A percentile compares a stretch with the other conserved stretches of the same genome.
These are phyloP conservation scores for Herpomyces periplanetae DNA, from an alignment of 2,329 filamentous ascomycete species.

Conservation along the genomic window DNA sequence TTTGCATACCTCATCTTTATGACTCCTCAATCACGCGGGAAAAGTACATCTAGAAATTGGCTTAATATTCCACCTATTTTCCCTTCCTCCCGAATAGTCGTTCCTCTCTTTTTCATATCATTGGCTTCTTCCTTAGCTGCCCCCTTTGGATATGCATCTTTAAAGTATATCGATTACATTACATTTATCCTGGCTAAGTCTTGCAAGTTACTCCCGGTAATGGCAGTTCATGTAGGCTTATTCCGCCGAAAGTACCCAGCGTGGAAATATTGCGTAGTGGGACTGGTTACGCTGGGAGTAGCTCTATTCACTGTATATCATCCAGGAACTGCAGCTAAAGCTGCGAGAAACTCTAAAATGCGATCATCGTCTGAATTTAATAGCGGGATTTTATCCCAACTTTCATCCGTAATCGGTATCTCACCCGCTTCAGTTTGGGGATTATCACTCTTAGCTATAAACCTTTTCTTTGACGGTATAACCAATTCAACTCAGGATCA, in stretches of 20 bases:
- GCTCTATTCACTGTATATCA: constrained; percentile 75
- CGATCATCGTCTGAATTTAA: constrained; percentile 7
- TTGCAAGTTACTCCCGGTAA: constrained; percentile 94
- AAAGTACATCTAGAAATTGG: constrained; percentile 8
- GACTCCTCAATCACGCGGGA: constrained; percentile 14
- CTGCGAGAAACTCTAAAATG: constrained; percentile 8
- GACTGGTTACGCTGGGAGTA: constrained; percentile 60
- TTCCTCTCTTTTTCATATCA: constrained; percentile 44
- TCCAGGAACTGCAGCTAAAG: constrained; percentile 14
- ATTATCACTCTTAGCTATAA: constrained; percentile 42
- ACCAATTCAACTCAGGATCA: constrained; percentile 92
- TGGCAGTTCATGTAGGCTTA: constrained; percentile 72
- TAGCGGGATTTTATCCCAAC: too few species aligned
- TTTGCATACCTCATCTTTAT: constrained; percentile 31
- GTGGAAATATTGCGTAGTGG: constrained; percentile 83
- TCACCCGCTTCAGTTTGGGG: constrained; percentile 25
- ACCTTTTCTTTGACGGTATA: constrained; percentile 71
- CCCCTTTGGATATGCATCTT: constrained; percentile 74
- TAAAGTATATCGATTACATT: constrained; percentile 85
- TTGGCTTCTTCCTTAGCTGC: constrained; percentile 55
- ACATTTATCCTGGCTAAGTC: constrained; percentile 89
- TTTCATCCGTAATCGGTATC: constrained; percentile 9
- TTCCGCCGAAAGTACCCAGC: constrained; percentile 63
- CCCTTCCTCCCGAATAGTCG: constrained; percentile 29
- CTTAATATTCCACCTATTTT: constrained; percentile 36